A percentile compares a stretch with the other conserved stretches of the same genome.
Evolutionary conservation across 495 filamentous ascomycete species (phyloP).

Genomic region (Daldinia vernicosa): DNA sequence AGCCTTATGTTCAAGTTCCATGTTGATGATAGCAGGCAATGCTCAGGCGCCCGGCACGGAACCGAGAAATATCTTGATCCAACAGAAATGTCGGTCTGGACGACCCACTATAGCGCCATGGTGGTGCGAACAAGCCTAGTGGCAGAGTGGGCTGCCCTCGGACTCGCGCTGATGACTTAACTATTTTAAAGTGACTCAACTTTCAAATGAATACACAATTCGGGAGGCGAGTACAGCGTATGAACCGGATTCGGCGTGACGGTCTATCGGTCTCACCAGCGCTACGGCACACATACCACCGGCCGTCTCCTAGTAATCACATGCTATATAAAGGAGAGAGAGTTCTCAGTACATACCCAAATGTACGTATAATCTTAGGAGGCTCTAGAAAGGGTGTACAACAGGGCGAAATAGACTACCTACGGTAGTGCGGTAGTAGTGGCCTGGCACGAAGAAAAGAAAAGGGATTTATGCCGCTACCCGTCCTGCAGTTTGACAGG

Average conservation of each 20-base stretch:
- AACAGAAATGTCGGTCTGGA: slow-evolving; percentile 44
- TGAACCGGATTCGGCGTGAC: slow-evolving; percentile 31
- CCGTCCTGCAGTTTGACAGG: slow-evolving; percentile 43
- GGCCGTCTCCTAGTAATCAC: slow-evolving; percentile 22
- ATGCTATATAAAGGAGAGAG: slow-evolving; percentile 30
- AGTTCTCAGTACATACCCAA: slow-evolving; percentile 2
- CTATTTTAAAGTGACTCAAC: slow-evolving; percentile 17
- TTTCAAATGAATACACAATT: slow-evolving; percentile 22
- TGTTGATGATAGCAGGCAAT: slow-evolving; percentile 24
- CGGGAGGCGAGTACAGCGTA: slow-evolving; percentile 26
- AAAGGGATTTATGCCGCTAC: slow-evolving; percentile 33
- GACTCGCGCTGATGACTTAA: slow-evolving; percentile 24
- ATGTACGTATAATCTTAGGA: slow-evolving; percentile 21
- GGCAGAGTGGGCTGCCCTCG: slow-evolving; percentile 28
- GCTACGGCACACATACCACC: slow-evolving; percentile 27
- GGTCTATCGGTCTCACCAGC: slow-evolving; percentile 30
- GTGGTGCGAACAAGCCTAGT: slow-evolving; percentile 36
- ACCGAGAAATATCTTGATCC: slow-evolving; percentile 24
- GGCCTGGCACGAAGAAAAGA: slow-evolving; percentile 27
- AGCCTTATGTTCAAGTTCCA: slow-evolving; percentile 29
- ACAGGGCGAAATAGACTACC: slow-evolving; percentile 8
- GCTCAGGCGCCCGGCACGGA: slow-evolving; percentile 34
- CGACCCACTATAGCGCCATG: slow-evolving; percentile 35
- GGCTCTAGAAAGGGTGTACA: slow-evolving; percentile 24
- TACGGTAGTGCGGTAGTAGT: slow-evolving; percentile 3